Conservation (phyloP, 148 eudicot species). For the Amaranthus cruentus region DNA sequence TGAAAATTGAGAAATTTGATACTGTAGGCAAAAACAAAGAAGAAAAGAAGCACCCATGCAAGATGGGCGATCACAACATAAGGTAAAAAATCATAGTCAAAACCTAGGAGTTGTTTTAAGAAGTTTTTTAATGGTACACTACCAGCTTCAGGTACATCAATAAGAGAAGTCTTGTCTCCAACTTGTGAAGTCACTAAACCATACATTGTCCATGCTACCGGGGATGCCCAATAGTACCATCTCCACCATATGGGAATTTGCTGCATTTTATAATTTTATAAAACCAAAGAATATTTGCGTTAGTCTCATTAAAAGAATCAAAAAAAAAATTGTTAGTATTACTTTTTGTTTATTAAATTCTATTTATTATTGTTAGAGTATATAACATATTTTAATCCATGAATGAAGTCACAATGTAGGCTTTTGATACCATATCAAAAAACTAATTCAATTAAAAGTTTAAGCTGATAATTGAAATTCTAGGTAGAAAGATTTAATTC, state of each 20-base stretch:
- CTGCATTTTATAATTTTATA: conserved; percentile 26
- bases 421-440: too few species aligned
- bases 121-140: conserved; percentile 30
- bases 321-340: too few species aligned
- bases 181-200: conserved; percentile 65
- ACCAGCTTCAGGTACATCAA: conserved; percentile 46
- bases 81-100: conserved; percentile 44
- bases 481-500: too few species aligned
- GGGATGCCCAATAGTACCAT: conserved; percentile 80
- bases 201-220: conserved; percentile 65
- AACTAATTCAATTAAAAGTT: too few species aligned
- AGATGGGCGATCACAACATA: conserved; percentile 45
- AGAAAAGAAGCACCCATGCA: conserved; percentile 45
- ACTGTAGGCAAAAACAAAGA: conserved; percentile 47
- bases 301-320: too few species aligned
- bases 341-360: too few species aligned
- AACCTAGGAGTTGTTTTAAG: conserved; percentile 45
- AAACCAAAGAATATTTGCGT: too few species aligned
- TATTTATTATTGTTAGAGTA: too few species aligned
- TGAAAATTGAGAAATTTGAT: conserved; percentile 67
- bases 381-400: too few species aligned
- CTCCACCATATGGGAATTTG: conserved; percentile 87
- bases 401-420: too few species aligned
- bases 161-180: conserved; percentile 33
- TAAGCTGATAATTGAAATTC: too few species aligned